Percentiles rank a stretch among this genome's conserved stretches.
Conservation (phyloP, 1,139 yeast genomes). For the Pichia sp. region DNA sequence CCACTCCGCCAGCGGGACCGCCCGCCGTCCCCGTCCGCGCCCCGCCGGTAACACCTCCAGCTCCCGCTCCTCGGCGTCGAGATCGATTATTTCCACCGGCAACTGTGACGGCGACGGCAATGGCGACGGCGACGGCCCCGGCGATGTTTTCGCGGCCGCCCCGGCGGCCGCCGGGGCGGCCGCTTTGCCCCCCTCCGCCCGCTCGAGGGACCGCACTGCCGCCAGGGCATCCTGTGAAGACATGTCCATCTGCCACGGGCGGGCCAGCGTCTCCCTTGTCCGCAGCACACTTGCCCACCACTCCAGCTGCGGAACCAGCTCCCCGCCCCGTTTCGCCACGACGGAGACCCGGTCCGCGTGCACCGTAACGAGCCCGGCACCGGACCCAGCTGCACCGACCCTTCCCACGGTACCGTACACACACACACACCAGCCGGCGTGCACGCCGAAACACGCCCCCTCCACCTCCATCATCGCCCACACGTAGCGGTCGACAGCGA, state of each 20-base stretch:
- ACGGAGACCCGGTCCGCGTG: not conserved
- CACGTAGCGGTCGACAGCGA: not conserved
- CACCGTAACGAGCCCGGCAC: not conserved
- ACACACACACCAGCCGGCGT: slow-evolving; percentile 2
- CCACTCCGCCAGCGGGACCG: not conserved
- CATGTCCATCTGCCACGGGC: slow-evolving; percentile 8
- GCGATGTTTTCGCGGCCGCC: too few species aligned
- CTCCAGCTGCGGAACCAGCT: not conserved
- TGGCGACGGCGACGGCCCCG: too few species aligned
- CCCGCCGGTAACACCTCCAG: not conserved
- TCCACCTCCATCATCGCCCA: slow-evolving; percentile 9
- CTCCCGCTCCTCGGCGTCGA: slow-evolving; percentile 3
- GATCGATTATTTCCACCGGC: slow-evolving; percentile 1
- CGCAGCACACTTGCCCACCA: slow-evolving; percentile 9
- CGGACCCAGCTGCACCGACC: not conserved
- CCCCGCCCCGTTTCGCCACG: not conserved
- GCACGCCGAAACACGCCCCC: slow-evolving; percentile 2
- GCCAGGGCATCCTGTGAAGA: slow-evolving; percentile 8
- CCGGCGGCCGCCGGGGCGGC: too few species aligned
- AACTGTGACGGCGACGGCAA: too few species aligned
- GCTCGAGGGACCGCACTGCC: slow-evolving; percentile 7
- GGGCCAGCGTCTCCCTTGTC: not conserved
- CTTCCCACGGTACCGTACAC: not conserved
- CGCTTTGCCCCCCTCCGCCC: not conserved
- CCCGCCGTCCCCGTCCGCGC: not conserved